phyloP scores from a whole-genome alignment of 305 asterid species.

The Nicotiana rustica region DNA sequence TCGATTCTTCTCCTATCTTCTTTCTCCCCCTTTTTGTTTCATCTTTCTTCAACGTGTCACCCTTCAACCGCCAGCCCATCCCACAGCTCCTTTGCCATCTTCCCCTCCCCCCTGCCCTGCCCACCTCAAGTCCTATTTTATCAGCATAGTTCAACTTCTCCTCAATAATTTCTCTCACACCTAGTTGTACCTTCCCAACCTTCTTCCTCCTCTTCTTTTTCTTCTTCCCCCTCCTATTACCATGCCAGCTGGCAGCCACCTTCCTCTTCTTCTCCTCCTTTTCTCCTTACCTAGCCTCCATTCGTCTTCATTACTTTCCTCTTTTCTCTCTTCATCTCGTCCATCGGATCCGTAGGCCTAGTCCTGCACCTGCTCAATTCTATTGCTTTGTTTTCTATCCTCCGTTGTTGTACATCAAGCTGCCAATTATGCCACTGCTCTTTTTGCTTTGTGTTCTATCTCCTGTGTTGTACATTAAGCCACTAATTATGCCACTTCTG shows the following conservation, averaged over 20 bases:
- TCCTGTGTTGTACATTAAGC: not conserved
- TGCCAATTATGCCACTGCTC: not conserved
- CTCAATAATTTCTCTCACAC: not conserved
- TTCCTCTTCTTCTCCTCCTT: not conserved
- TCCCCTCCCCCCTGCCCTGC: not conserved
- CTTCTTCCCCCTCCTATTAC: not conserved
- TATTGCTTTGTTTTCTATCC: not conserved
- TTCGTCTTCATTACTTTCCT: not conserved
- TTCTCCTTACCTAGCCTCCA: not conserved
- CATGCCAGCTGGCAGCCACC: constrained; percentile 9
- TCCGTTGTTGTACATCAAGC: not conserved
- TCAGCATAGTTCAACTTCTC: not conserved
- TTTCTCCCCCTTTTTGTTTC: constrained; percentile 15
- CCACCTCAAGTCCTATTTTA: not conserved
- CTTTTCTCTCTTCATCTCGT: not conserved
- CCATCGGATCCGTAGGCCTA: not conserved
- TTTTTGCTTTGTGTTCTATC: not conserved
- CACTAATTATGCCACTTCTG: not conserved
- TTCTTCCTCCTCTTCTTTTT: not conserved
- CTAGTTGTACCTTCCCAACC: not conserved
- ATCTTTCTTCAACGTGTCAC: not conserved
- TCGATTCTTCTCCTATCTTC: not conserved
- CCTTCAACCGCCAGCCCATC: not conserved
- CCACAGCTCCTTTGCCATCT: not conserved
- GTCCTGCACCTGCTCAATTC: not conserved